Conservation (phyloP, 352 stramenopile species). For the Phytopythium oedochilum region DNA sequence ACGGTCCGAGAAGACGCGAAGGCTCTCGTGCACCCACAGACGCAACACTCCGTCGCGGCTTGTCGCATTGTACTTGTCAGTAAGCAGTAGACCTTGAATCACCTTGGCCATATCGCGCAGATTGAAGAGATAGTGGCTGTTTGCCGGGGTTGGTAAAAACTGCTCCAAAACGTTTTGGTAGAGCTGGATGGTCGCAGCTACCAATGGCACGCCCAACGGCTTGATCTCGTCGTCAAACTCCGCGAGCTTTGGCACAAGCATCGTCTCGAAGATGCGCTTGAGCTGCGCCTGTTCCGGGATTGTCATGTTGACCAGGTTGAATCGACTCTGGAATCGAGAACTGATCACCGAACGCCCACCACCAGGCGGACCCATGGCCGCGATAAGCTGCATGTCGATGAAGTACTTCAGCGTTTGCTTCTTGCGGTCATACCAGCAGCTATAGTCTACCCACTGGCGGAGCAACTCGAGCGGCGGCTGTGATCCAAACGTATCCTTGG, state of each 20-base stretch:
- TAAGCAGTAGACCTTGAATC: slow-evolving; percentile 75
- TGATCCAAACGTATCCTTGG: slow-evolving; percentile 88
- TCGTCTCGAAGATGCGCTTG: slow-evolving; percentile 87
- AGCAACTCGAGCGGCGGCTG: slow-evolving; percentile 90
- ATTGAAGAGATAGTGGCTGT: slow-evolving; percentile 90
- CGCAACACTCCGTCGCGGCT: slow-evolving; percentile 70
- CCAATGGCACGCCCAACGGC: slow-evolving; percentile 58
- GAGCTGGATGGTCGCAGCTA: slow-evolving; percentile 80
- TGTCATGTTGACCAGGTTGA: slow-evolving; percentile 90
- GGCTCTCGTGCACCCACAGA: slow-evolving; percentile 89
- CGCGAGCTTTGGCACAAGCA: slow-evolving; percentile 79
- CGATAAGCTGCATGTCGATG: slow-evolving; percentile 88
- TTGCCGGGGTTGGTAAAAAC: slow-evolving; percentile 86
- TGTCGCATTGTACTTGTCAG: slow-evolving; percentile 68
- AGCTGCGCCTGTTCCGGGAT: slow-evolving; percentile 81
- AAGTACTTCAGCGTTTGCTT: slow-evolving; percentile 91
- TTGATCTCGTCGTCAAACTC: slow-evolving; percentile 91
- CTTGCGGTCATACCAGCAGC: slow-evolving; percentile 90
- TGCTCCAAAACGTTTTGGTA: slow-evolving; percentile 83
- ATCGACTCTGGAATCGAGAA: slow-evolving; percentile 87
- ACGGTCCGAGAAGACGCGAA: slow-evolving; percentile 89
- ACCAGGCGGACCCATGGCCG: slow-evolving; percentile 84
- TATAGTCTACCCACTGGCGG: slow-evolving; percentile 91
- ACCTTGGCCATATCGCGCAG: slow-evolving; percentile 88
- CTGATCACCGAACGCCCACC: slow-evolving; percentile 87